Percentiles rank a stretch among this genome's conserved stretches.
phyloP scores from a whole-genome alignment of 108 stramenopile genomes.

The Skeletonema grethae region DNA sequence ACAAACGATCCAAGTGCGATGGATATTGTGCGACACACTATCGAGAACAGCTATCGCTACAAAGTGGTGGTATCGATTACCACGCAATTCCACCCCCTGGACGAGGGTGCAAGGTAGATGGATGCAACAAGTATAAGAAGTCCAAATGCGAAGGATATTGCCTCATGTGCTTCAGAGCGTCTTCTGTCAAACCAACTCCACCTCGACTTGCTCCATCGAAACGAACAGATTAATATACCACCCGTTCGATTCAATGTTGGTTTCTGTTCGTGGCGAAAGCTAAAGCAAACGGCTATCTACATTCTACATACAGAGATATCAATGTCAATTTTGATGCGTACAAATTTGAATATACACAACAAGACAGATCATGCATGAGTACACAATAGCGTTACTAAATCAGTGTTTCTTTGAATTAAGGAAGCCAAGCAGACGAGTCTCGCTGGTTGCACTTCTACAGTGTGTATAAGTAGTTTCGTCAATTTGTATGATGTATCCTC shows the following conservation, averaged over 20 bases:
- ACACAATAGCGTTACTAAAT: too few species aligned
- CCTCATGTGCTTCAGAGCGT: neutral
- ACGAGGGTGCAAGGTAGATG: neutral
- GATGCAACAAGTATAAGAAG: neutral
- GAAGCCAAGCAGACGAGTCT: too few species aligned
- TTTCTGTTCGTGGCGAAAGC: neutral
- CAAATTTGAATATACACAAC: neutral
- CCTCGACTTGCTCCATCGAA: neutral
- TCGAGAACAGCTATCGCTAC: neutral
- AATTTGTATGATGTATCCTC: too few species aligned
- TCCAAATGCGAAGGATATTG: neutral
- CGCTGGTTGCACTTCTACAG: too few species aligned
- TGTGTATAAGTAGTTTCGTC: too few species aligned
- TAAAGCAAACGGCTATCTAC: too few species aligned
- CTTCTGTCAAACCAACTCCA: neutral
- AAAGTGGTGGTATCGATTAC: neutral
- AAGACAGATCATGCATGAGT: too few species aligned
- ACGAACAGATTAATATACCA: neutral
- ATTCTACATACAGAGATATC: too few species aligned
- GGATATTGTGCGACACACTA: neutral
- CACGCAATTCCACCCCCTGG: neutral
- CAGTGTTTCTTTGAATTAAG: too few species aligned
- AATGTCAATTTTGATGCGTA: neutral
- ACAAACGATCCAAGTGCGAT: neutral
- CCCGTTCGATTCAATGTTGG: neutral